phyloP scores from a whole-genome alignment of 768 basidiomycete genomes.

The Tulasnella sp. region DNA sequence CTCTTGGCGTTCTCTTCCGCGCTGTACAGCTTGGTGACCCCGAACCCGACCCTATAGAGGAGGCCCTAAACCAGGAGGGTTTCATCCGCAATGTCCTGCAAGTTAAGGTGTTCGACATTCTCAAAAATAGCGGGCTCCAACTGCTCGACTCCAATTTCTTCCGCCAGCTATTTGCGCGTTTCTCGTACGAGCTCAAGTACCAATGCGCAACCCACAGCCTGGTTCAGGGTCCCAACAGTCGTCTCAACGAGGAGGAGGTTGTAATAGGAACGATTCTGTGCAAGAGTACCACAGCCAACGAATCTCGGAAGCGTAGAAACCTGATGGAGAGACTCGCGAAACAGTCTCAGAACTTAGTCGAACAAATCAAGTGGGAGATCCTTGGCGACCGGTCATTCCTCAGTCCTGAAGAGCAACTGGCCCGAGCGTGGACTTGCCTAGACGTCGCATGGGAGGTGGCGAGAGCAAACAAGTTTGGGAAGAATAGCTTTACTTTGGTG shows the following conservation, averaged over 20 bases:
- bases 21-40: background rate
- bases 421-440: background rate
- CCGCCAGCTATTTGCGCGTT: conserved; percentile 45
- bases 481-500: background rate
- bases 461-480: background rate
- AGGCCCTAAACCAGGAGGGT: background rate
- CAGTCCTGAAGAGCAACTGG: background rate
- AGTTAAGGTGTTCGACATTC: background rate
- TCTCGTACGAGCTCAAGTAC: conserved; percentile 63
- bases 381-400: background rate
- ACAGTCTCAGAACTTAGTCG: background rate
- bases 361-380: background rate
- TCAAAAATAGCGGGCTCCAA: background rate
- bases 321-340: background rate
- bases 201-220: conserved; percentile 66
- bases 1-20: conserved; percentile 27
- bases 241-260: conserved; percentile 67
- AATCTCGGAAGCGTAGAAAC: background rate
- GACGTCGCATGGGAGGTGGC: background rate
- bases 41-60: background rate
- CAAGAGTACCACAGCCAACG: conserved; percentile 44
- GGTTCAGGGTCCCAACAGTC: conserved; percentile 50
- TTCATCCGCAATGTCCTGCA: background rate
- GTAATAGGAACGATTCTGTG: conserved; percentile 71
- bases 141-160: background rate